Percentiles rank a stretch among this genome's conserved stretches.
Evolutionary conservation across 208 protist genomes (phyloP).

Genomic region (Paratrypanosoma confusum): DNA sequence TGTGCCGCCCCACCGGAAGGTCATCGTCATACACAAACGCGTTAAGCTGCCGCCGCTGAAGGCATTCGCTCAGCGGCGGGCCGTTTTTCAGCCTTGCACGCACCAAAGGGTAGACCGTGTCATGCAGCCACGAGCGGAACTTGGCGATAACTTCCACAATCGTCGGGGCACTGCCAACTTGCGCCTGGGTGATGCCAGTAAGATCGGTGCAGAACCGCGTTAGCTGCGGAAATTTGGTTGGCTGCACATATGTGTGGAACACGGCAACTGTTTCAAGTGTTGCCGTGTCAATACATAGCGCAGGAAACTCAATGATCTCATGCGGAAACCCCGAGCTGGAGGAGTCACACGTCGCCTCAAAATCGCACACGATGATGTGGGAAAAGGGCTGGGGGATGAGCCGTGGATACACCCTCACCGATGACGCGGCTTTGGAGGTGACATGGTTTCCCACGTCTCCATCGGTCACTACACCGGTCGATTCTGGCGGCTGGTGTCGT

Average conservation of each 20-base stretch:
- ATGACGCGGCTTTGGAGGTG: too few species aligned
- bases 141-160: slow-evolving; percentile 41
- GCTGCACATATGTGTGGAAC: slow-evolving; percentile 88
- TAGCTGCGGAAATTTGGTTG: slow-evolving; percentile 58
- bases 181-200: slow-evolving; percentile 92
- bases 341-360: slow-evolving; percentile 85
- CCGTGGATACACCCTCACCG: slow-evolving; percentile 20
- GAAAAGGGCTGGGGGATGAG: slow-evolving; percentile 71
- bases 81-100: too few species aligned
- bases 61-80: too few species aligned
- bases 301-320: slow-evolving; percentile 96
- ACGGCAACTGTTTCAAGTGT: slow-evolving; percentile 54
- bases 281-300: slow-evolving; percentile 77
- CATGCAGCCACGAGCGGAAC: slow-evolving; percentile 57
- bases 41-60: slow-evolving; percentile 24
- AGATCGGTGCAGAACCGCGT: slow-evolving; percentile 89
- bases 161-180: slow-evolving; percentile 66
- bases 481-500: too few species aligned
- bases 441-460: too few species aligned
- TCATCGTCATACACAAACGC: neutral
- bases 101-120: slow-evolving; percentile 61
- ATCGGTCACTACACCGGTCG: too few species aligned
- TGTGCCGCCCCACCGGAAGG: too few species aligned
- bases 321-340: slow-evolving; percentile 58
- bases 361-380: slow-evolving; percentile 87